phyloP scores from a whole-genome alignment of 164 flowering plant species.

The Vitis rupestris region DNA sequence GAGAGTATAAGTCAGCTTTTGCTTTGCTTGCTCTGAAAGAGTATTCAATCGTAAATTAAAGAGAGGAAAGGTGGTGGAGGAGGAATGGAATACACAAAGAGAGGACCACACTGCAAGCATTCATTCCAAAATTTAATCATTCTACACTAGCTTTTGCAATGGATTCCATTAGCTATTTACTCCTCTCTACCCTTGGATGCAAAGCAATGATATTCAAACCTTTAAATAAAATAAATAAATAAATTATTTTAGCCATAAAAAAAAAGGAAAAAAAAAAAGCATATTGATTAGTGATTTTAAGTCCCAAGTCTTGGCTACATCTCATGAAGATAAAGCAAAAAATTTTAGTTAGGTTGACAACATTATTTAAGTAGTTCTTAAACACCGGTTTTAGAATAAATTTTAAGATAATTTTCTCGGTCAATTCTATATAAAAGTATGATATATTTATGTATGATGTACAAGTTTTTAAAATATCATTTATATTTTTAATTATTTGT shows the following conservation, averaged over 20 bases:
- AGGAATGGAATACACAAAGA: not conserved
- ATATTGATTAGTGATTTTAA: not conserved
- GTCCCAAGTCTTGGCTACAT: too few relatives aligned
- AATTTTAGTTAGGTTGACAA: too few relatives aligned
- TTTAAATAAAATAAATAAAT: too few relatives aligned
- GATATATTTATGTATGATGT: too few relatives aligned
- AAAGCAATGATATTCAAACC: not conserved
- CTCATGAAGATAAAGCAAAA: too few relatives aligned
- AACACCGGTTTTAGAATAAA: too few relatives aligned
- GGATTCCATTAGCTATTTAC: not conserved
- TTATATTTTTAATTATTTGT: not conserved
- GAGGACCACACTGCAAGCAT: conserved; percentile 8
- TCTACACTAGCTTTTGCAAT: conserved; percentile 4
- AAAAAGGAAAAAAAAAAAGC: not conserved
- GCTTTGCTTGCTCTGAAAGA: conserved; percentile 22
- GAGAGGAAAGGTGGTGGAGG: not conserved
- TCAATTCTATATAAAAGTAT: too few relatives aligned
- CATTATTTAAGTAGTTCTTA: too few relatives aligned
- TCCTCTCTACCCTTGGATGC: not conserved
- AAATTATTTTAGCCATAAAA: not conserved
- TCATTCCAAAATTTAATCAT: conserved; percentile 4
- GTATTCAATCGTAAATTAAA: not conserved
- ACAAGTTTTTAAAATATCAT: too few relatives aligned
- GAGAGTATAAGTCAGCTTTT: conserved; percentile 10
- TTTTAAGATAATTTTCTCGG: too few relatives aligned